Conservation (phyloP, 495 filamentous ascomycete species). For the Aspergillus indologenus region DNA sequence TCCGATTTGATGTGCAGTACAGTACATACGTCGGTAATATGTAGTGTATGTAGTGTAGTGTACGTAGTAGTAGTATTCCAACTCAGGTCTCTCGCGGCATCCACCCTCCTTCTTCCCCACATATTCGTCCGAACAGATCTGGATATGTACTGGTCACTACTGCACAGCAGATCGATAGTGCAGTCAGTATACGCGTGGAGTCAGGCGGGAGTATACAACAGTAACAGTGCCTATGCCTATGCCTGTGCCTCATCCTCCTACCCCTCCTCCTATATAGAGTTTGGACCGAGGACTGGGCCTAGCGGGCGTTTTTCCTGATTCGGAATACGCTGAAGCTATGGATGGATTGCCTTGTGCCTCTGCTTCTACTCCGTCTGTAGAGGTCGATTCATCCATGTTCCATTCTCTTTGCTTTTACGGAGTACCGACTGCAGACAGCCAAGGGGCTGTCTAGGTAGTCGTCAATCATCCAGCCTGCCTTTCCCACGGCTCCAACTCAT, state of each 20-base stretch:
- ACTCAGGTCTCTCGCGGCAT: too few species aligned
- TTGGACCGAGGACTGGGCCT: background rate
- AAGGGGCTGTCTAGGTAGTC: too few species aligned
- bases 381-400: background rate
- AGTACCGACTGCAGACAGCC: background rate
- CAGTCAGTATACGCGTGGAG: too few species aligned
- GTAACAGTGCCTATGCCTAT: too few species aligned
- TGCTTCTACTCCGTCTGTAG: background rate
- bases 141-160: too few species aligned
- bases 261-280: background rate
- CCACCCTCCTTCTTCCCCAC: too few species aligned
- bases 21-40: too few species aligned
- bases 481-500: background rate
- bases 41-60: too few species aligned
- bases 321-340: constrained; percentile 3
- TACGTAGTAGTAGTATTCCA: too few species aligned
- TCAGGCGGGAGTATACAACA: too few species aligned
- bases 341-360: background rate
- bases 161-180: background rate
- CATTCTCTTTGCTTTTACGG: too few species aligned
- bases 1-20: background rate
- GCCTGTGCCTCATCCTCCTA: too few species aligned
- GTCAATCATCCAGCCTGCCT: background rate
- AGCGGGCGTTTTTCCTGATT: constrained; percentile 3
- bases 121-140: background rate